Percentiles rank a stretch among this genome's conserved stretches.
Evolutionary conservation across 768 basidiomycete genomes (phyloP).

Genomic region (Tricholoma sp.): DNA sequence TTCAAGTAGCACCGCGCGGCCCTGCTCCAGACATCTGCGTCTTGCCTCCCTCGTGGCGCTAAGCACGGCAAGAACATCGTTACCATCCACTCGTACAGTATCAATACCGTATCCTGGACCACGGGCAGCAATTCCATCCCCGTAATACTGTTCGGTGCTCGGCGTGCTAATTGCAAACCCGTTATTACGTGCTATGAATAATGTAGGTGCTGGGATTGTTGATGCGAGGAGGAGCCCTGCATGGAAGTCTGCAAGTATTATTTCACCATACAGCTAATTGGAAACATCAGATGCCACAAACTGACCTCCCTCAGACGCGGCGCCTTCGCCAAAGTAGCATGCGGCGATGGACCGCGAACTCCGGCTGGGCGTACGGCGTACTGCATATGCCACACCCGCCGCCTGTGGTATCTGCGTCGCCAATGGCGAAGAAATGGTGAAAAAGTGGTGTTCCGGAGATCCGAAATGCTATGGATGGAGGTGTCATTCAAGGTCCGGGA

Average conservation of each 20-base stretch:
- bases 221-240: conserved; percentile 82
- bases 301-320: conserved; percentile 80
- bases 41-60: conserved; percentile 69
- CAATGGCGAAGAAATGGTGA: conserved; percentile 90
- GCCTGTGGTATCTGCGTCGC: conserved; percentile 95
- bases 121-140: conserved; percentile 88
- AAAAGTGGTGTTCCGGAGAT: conserved; percentile 78
- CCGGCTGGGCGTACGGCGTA: conserved; percentile 70
- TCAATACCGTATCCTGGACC: conserved; percentile 92
- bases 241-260: conserved; percentile 67
- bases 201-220: conserved; percentile 65
- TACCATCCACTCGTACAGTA: conserved; percentile 90
- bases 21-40: conserved; percentile 64
- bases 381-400: conserved; percentile 86
- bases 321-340: conserved; percentile 92
- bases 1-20: conserved; percentile 80
- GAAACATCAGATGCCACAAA: not conserved
- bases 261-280: not conserved
- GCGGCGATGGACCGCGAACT: conserved; percentile 72
- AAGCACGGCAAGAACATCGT: conserved; percentile 84
- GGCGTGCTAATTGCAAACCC: conserved; percentile 97
- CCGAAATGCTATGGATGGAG: conserved; percentile 65
- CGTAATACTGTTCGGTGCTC: conserved; percentile 80
- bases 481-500: conserved; percentile 9
- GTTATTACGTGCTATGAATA: conserved; percentile 78